These are phyloP conservation scores for Ustilago sp. DNA, from an alignment of 1,284 basidiomycete species.

Conservation along the genomic window DNA sequence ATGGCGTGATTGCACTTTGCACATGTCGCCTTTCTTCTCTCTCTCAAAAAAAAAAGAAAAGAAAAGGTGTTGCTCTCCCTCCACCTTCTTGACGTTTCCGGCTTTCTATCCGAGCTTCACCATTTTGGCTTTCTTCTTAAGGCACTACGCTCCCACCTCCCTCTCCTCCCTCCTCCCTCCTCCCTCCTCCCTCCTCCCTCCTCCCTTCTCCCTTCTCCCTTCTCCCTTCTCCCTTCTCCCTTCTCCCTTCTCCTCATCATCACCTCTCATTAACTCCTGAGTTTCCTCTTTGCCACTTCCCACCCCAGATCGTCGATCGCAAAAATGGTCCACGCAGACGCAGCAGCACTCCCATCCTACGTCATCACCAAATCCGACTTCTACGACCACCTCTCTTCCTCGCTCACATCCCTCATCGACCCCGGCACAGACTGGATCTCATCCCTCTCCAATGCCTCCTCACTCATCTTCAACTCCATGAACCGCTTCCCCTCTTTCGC, in stretches of 20 bases:
- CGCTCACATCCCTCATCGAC: constrained; percentile 62
- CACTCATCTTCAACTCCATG: constrained; percentile 62
- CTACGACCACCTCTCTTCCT: constrained; percentile 68
- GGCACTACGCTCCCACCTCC: not conserved
- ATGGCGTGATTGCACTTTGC: constrained; percentile 26
- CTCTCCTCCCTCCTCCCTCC: not conserved
- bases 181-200: not conserved
- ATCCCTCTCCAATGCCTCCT: constrained; percentile 65
- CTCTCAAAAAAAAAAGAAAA: no score
- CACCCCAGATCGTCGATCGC: not conserved
- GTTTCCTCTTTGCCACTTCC: no score
- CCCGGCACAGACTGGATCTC: constrained; percentile 63
- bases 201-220: not conserved
- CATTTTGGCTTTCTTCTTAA: not conserved
- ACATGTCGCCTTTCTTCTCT: constrained; percentile 7
- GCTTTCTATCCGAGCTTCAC: constrained; percentile 5
- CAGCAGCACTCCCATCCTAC: constrained; percentile 81
- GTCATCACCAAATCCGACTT: constrained; percentile 64
- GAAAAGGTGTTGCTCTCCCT: constrained; percentile 8
- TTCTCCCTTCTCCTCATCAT: not conserved
- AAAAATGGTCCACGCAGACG: constrained; percentile 57
- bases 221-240: not conserved
- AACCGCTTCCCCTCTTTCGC: constrained; percentile 59
- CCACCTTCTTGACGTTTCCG: not conserved
- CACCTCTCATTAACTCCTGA: not conserved